Base-by-base conservation (phyloP, 2,329 filamentous ascomycete genomes). In the Ceratocystiopsis sp. region DNA sequence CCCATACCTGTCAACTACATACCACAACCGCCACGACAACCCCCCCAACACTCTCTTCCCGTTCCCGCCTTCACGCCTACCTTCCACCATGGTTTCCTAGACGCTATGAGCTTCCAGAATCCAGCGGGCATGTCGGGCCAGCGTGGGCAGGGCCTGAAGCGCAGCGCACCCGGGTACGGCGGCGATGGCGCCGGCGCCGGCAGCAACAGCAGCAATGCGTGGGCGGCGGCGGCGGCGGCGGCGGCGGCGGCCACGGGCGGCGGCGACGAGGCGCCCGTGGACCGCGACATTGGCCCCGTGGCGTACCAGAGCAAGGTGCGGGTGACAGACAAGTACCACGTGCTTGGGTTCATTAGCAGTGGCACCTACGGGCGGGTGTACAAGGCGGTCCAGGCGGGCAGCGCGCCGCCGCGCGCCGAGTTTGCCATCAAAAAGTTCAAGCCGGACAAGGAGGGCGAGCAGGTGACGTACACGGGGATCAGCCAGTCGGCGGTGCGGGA, bases 341-440 rank as follows among this genome's bases (percentile, higher is more conserved):
- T 98, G 54, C 80, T 98, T 45, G 91, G 91, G 37, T 98, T 98
- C 68, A 98, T 98, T 54, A 94, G 85, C 58, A 94, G 85, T 53
- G 91, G 91, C 39, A 98, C 91, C 15, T 98, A 98, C 73, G 91
- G 91, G 34, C 80, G 91, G 32, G 91, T 98, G 9, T 98, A 96
- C 73, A 98, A 98, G 59, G 91, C 91, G 16, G 68, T 85, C 37
- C 53, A 78, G 80, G 50, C 72, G 81, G 64, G 19, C 19, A 7
- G 4, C 19, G 19, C 19, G 19, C 75, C 78, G 53, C 67, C 78
- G 58, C 64, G 75, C 42, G 83, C 84, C 49, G 85, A 94, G 56
- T 95, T 94, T 57, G 91, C 91, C 53, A 98, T 98, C 67, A 98
- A 98, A 59, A 98, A 98, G 74, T 94, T 95, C 74, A 95, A 95